Evolutionary conservation across 371 early-diverging fungal genomes (phyloP).

Genomic region (Apophysomyces variabilis): DNA sequence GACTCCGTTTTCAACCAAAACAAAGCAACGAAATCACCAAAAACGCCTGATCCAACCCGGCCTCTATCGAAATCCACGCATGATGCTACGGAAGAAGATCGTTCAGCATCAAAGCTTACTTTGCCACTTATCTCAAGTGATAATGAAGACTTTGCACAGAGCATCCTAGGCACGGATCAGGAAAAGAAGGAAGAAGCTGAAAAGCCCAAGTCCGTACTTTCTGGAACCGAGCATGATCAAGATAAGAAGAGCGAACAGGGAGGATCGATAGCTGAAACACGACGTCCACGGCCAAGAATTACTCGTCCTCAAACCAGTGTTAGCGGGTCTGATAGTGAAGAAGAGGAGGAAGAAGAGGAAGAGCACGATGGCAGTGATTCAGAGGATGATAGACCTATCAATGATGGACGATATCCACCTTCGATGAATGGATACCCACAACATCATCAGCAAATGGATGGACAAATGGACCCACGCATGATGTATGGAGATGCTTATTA

Average conservation of each 20-base stretch:
- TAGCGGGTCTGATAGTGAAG: constrained; percentile 6
- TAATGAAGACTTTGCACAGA: constrained; percentile 15
- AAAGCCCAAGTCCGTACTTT: neutral
- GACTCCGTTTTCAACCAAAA: constrained; percentile 29
- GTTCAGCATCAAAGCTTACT: constrained; percentile 18
- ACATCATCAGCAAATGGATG: constrained; percentile 22
- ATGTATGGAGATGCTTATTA: constrained; percentile 13
- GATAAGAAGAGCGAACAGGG: neutral
- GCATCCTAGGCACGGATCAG: constrained; percentile 8
- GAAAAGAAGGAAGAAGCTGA: neutral
- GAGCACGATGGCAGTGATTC: neutral
- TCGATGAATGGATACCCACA: constrained; percentile 2
- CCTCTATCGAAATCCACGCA: constrained; percentile 21
- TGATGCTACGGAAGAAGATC: constrained; percentile 23
- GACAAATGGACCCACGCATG: constrained; percentile 23
- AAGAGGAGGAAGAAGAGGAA: constrained; percentile 1
- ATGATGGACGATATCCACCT: constrained; percentile 1
- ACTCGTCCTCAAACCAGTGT: constrained; percentile 6
- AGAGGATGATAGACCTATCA: constrained; percentile 6
- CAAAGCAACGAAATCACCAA: neutral
- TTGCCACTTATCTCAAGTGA: constrained; percentile 11
- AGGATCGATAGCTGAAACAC: neutral
- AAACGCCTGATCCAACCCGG: constrained; percentile 17
- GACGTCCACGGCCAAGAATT: constrained; percentile 1
- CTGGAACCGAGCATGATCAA: neutral